Evolutionary conservation across 495 filamentous ascomycete genomes (phyloP).

Genomic region (Podospora australis): DNA sequence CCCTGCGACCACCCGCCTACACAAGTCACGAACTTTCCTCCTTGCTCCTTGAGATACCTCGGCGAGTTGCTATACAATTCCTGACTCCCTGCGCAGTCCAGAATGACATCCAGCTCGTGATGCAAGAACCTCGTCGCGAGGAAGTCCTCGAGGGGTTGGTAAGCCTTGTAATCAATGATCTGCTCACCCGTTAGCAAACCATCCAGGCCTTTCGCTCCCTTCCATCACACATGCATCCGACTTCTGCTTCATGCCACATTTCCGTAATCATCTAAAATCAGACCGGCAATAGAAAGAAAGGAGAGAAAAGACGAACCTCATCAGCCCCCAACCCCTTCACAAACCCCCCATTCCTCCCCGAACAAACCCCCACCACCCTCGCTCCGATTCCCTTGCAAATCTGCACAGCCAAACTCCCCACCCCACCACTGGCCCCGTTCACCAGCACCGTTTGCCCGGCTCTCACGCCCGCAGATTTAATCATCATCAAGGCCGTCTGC

Average conservation of each 20-base stretch:
- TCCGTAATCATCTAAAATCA: neutral
- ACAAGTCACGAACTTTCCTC: conserved; percentile 34
- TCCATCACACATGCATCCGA: too few species aligned
- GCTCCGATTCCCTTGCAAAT: conserved; percentile 27
- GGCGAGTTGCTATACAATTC: conserved; percentile 26
- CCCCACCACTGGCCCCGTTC: conserved; percentile 42
- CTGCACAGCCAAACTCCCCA: conserved; percentile 36
- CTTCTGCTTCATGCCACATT: too few species aligned
- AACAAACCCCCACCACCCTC: conserved; percentile 31
- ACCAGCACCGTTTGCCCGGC: conserved; percentile 28
- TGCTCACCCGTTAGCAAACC: conserved; percentile 1
- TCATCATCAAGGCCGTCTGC: conserved; percentile 22
- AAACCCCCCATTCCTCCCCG: conserved; percentile 23
- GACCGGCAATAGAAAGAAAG: neutral
- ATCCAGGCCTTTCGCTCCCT: neutral
- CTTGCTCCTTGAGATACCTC: conserved; percentile 30
- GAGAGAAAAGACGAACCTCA: conserved; percentile 17
- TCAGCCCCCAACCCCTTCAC: conserved; percentile 31
- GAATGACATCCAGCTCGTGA: conserved; percentile 31
- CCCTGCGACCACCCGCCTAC: conserved; percentile 26
- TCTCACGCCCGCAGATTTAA: conserved; percentile 10
- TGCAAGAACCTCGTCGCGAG: conserved; percentile 23
- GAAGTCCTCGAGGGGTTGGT: conserved; percentile 20
- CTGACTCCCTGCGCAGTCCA: conserved; percentile 35
- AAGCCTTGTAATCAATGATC: conserved; percentile 33